Conservation (phyloP, 768 basidiomycete species). For the Boletus rubescentipes region DNA sequence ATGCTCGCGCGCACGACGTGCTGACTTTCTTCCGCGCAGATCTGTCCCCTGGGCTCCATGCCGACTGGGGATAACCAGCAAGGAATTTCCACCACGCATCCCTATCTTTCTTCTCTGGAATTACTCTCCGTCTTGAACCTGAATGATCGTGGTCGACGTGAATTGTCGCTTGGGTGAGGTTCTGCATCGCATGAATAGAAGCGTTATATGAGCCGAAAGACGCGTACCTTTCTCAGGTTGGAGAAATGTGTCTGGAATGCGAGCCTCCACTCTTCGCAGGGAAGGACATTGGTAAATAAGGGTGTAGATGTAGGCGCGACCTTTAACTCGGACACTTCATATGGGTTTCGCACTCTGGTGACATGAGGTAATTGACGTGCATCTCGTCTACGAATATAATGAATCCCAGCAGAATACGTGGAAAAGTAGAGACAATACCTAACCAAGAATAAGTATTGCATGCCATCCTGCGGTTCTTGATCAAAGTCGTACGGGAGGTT, state of each 20-base stretch:
- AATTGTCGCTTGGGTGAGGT: slow-evolving; percentile 61
- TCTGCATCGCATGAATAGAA: slow-evolving; percentile 43
- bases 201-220: background rate
- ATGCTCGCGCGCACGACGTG: slow-evolving; percentile 34
- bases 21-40: slow-evolving; percentile 12
- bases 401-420: slow-evolving; percentile 1
- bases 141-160: slow-evolving; percentile 16
- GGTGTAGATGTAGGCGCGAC: slow-evolving; percentile 14
- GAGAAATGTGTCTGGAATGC: slow-evolving; percentile 57
- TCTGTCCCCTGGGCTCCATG: slow-evolving; percentile 52
- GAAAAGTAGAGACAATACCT: slow-evolving; percentile 45
- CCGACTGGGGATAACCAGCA: slow-evolving; percentile 62
- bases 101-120: slow-evolving; percentile 72
- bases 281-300: slow-evolving; percentile 42
- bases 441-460: slow-evolving; percentile 81
- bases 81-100: slow-evolving; percentile 82
- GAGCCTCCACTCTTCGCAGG: slow-evolving; percentile 66
- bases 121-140: slow-evolving; percentile 31
- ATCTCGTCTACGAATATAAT: slow-evolving; percentile 56
- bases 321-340: slow-evolving; percentile 41
- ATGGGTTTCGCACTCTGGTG: slow-evolving; percentile 69
- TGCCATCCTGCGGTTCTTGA: slow-evolving; percentile 63
- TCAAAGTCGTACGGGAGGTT: slow-evolving; percentile 69
- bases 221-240: slow-evolving; percentile 57
- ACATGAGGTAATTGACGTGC: slow-evolving; percentile 62